Evolutionary conservation across 129 eudicot species (phyloP).

Genomic region (Oenanthe sinensis): DNA sequence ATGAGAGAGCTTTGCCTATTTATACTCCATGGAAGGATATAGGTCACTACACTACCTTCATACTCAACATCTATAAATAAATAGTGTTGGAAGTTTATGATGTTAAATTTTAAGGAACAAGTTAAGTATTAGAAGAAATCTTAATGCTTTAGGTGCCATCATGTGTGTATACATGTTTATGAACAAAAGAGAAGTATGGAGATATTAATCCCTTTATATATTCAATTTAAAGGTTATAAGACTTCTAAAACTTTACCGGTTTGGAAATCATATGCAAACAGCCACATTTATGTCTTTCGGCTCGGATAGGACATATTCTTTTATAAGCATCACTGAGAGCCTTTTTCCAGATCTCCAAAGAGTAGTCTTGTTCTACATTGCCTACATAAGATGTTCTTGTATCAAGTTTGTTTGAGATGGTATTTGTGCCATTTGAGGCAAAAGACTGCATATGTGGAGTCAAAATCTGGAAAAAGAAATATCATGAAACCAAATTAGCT

Average conservation of each 20-base stretch:
- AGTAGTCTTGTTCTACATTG: conserved; percentile 56
- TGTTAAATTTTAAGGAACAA: background rate
- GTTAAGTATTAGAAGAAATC: background rate
- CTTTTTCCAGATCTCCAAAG: conserved; percentile 75
- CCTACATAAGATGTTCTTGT: conserved; percentile 34
- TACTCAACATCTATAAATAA: background rate
- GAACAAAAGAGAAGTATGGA: background rate
- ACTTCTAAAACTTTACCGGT: conserved; percentile 31
- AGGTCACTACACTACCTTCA: background rate
- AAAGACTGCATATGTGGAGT: conserved; percentile 83
- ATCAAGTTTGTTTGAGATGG: conserved; percentile 23
- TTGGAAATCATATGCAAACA: conserved; percentile 71
- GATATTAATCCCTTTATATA: background rate
- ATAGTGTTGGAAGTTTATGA: background rate
- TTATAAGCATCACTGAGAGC: conserved; percentile 87
- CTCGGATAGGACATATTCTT: conserved; percentile 80
- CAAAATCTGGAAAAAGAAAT: conserved; percentile 44
- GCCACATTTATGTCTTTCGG: conserved; percentile 79
- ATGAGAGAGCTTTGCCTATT: background rate
- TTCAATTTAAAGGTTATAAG: background rate
- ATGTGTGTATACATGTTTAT: background rate
- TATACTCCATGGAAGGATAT: background rate
- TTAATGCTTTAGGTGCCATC: background rate
- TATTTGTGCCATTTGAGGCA: conserved; percentile 41
- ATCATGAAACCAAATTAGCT: background rate